A percentile compares a stretch with the other conserved stretches of the same genome.
phyloP scores from a whole-genome alignment of 2,329 filamentous ascomycete species.

The Aspergillus melleus region DNA sequence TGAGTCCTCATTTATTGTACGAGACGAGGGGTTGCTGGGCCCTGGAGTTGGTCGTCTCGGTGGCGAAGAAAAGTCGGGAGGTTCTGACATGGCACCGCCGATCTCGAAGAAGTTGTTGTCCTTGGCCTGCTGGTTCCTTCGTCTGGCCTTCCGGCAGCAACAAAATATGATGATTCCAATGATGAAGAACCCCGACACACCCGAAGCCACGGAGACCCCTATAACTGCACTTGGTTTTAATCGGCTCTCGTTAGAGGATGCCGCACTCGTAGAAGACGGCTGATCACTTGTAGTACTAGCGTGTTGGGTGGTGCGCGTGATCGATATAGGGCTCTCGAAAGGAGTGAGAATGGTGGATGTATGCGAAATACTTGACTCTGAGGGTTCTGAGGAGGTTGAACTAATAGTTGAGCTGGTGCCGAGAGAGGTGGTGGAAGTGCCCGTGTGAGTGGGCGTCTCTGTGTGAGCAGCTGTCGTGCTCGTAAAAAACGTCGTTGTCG shows the following conservation, averaged over 20 bases:
- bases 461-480: slow-evolving; percentile 7
- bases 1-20: slow-evolving; percentile 8
- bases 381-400: slow-evolving; percentile 1
- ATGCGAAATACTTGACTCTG: slow-evolving; percentile 4
- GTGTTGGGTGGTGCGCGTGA: slow-evolving; percentile 11
- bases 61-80: slow-evolving; percentile 31
- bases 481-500: not conserved
- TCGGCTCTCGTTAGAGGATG: slow-evolving; percentile 11
- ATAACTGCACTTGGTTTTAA: slow-evolving; percentile 35
- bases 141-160: slow-evolving; percentile 30
- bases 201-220: slow-evolving; percentile 38
- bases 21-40: slow-evolving; percentile 13
- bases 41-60: slow-evolving; percentile 23
- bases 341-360: slow-evolving; percentile 13
- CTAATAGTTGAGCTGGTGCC: not conserved
- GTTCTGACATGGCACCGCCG: slow-evolving; percentile 40
- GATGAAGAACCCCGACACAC: slow-evolving; percentile 36
- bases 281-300: slow-evolving; percentile 15
- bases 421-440: not conserved
- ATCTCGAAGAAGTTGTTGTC: slow-evolving; percentile 38
- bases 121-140: slow-evolving; percentile 20
- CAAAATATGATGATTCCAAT: slow-evolving; percentile 34
- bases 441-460: not conserved
- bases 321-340: slow-evolving; percentile 20
- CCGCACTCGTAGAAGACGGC: slow-evolving; percentile 5